These are phyloP conservation scores for Psilocybe mexicana DNA, from an alignment of 1,284 basidiomycete genomes.

Conservation along the genomic window DNA sequence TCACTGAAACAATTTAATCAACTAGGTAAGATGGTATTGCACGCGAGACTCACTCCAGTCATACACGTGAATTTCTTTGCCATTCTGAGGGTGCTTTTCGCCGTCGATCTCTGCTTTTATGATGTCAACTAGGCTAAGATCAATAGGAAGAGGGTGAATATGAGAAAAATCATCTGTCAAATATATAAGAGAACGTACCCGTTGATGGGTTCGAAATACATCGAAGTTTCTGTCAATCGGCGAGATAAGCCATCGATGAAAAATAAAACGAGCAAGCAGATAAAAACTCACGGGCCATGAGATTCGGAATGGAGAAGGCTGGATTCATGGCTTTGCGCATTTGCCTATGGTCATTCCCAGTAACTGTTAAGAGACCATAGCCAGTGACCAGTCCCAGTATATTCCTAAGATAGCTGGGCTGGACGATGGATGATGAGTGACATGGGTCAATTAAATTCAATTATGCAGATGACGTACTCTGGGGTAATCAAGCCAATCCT, in stretches of 20 bases:
- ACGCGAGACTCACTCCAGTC: slow-evolving; percentile 43
- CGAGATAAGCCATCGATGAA: neutral
- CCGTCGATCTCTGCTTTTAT: slow-evolving; percentile 35
- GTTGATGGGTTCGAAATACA: slow-evolving; percentile 49
- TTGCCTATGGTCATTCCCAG: slow-evolving; percentile 46
- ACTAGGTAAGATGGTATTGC: neutral
- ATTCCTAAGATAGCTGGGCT: slow-evolving; percentile 46
- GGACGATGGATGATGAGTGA: neutral
- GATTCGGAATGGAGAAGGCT: slow-evolving; percentile 46
- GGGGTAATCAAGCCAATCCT: slow-evolving; percentile 48
- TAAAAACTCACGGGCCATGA: slow-evolving; percentile 42
- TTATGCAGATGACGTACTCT: slow-evolving; percentile 31
- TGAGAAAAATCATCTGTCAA: neutral
- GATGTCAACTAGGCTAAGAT: slow-evolving; percentile 39
- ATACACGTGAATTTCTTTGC: slow-evolving; percentile 40
- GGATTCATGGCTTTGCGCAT: slow-evolving; percentile 53
- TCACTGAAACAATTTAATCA: slow-evolving; percentile 34
- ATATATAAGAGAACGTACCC: slow-evolving; percentile 28
- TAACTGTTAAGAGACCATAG: slow-evolving; percentile 48
- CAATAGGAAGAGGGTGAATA: too few relatives aligned
- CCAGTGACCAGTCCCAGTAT: slow-evolving; percentile 45
- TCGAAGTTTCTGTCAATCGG: slow-evolving; percentile 40
- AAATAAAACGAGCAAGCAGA: neutral
- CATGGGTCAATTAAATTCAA: neutral
- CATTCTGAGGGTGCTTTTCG: slow-evolving; percentile 25